phyloP scores from a whole-genome alignment of 768 basidiomycete species.

The Cytidiella melzeri region DNA sequence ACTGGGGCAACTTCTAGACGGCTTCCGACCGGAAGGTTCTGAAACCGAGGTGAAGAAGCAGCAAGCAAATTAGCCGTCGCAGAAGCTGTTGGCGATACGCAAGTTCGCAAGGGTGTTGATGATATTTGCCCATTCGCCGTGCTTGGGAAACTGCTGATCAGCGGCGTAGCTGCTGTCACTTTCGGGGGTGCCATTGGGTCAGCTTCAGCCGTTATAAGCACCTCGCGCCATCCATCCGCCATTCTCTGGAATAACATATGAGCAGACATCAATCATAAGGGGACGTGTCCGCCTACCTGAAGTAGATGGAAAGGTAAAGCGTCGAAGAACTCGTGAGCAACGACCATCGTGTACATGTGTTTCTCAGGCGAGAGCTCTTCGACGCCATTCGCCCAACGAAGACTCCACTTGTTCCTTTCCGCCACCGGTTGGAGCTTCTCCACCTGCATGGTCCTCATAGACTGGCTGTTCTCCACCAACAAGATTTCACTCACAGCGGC shows the following conservation, averaged over 20 bases:
- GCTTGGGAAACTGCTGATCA: neutral
- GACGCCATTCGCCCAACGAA: slow-evolving; percentile 72
- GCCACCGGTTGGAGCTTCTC: slow-evolving; percentile 35
- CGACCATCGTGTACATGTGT: slow-evolving; percentile 67
- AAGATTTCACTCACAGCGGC: slow-evolving; percentile 44
- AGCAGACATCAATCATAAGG: neutral
- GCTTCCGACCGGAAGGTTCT: slow-evolving; percentile 57
- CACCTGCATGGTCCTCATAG: slow-evolving; percentile 61
- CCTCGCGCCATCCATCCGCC: slow-evolving; percentile 77
- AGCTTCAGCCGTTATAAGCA: slow-evolving; percentile 52
- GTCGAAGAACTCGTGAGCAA: slow-evolving; percentile 98
- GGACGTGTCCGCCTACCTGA: slow-evolving; percentile 67
- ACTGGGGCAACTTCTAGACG: slow-evolving; percentile 78
- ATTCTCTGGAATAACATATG: slow-evolving; percentile 50
- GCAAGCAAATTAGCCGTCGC: slow-evolving; percentile 51
- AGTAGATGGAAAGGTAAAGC: slow-evolving; percentile 89
- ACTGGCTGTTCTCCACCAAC: slow-evolving; percentile 74
- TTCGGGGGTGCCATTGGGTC: slow-evolving; percentile 33
- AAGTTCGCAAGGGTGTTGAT: slow-evolving; percentile 45
- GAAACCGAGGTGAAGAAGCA: slow-evolving; percentile 64
- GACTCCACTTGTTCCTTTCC: slow-evolving; percentile 26
- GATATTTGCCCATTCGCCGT: slow-evolving; percentile 2
- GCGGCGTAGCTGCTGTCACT: slow-evolving; percentile 12
- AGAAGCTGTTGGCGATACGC: slow-evolving; percentile 56
- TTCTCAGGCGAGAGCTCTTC: slow-evolving; percentile 52